phyloP scores from a whole-genome alignment of 2,329 filamentous ascomycete species.

The Trichophyton schoenleinii region DNA sequence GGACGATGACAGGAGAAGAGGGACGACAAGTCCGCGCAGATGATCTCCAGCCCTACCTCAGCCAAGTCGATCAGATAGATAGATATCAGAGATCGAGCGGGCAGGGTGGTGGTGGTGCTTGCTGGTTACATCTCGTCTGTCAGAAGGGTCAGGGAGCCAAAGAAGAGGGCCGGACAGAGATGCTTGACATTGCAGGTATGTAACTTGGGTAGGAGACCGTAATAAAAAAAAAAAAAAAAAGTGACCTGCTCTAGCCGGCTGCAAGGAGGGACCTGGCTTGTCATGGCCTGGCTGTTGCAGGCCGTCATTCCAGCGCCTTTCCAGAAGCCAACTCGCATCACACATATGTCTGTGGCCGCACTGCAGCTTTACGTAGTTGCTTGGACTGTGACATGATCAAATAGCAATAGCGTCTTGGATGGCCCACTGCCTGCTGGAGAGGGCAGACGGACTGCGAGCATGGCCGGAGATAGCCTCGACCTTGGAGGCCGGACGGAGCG shows the following conservation, averaged over 20 bases:
- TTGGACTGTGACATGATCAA: neutral
- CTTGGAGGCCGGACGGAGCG: neutral
- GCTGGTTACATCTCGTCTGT: neutral
- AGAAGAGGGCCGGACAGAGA: too few species aligned
- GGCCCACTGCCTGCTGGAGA: neutral
- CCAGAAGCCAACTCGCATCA: neutral
- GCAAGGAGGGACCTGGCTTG: neutral
- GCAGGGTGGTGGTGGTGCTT: neutral
- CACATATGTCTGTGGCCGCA: neutral
- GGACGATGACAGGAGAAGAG: constrained; percentile 5
- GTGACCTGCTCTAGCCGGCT: neutral
- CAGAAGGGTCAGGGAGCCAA: neutral
- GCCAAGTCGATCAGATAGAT: neutral
- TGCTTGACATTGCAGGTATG: too few species aligned
- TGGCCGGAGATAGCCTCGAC: neutral
- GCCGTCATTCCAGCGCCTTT: neutral
- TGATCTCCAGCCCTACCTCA: neutral
- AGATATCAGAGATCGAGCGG: neutral
- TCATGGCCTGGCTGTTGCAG: neutral
- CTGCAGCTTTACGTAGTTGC: neutral
- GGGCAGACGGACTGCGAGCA: neutral
- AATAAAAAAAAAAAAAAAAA: too few species aligned
- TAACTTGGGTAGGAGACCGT: too few species aligned
- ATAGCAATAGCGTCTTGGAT: neutral
- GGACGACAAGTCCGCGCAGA: neutral